Percentiles rank a stretch among this genome's conserved stretches.
phyloP scores from a whole-genome alignment of 1,284 basidiomycete species.

The Trichosporon inkin region DNA sequence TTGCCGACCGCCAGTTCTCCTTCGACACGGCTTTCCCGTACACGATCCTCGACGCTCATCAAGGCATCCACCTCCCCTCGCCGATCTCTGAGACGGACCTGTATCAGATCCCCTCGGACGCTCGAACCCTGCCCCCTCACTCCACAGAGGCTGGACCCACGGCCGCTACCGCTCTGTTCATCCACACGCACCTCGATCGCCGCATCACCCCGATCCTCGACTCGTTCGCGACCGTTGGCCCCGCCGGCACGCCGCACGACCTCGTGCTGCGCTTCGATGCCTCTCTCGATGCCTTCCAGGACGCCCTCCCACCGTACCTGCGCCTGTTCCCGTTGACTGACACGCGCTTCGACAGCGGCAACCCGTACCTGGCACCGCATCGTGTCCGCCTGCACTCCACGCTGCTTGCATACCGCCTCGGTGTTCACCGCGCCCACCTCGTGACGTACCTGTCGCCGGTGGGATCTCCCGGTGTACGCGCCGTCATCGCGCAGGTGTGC shows the following conservation, averaged over 20 bases:
- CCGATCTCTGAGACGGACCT: constrained; percentile 43
- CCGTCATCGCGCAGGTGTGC: constrained; percentile 37
- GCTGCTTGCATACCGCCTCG: constrained; percentile 37
- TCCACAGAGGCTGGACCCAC: constrained; percentile 37
- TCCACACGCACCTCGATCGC: constrained; percentile 42
- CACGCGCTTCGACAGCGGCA: constrained; percentile 35
- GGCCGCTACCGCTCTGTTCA: constrained; percentile 39
- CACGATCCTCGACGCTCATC: constrained; percentile 43
- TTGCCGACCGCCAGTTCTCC: constrained; percentile 40
- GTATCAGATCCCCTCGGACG: constrained; percentile 32
- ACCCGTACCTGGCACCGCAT: constrained; percentile 40
- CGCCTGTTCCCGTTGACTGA: constrained; percentile 42
- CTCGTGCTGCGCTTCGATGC: constrained; percentile 40
- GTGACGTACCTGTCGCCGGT: constrained; percentile 34
- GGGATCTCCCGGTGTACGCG: constrained; percentile 27
- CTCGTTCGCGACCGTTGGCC: constrained; percentile 38
- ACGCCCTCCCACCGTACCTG: constrained; percentile 42
- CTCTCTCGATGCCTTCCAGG: constrained; percentile 41
- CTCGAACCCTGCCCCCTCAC: constrained; percentile 33
- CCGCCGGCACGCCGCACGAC: constrained; percentile 35
- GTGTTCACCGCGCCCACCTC: constrained; percentile 40
- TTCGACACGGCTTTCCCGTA: constrained; percentile 45
- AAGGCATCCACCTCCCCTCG: constrained; percentile 41
- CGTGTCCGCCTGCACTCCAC: constrained; percentile 39
- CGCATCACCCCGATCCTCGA: constrained; percentile 42